Evolutionary conservation across 1,284 basidiomycete genomes (phyloP).

Genomic region (Coniophora puteana): DNA sequence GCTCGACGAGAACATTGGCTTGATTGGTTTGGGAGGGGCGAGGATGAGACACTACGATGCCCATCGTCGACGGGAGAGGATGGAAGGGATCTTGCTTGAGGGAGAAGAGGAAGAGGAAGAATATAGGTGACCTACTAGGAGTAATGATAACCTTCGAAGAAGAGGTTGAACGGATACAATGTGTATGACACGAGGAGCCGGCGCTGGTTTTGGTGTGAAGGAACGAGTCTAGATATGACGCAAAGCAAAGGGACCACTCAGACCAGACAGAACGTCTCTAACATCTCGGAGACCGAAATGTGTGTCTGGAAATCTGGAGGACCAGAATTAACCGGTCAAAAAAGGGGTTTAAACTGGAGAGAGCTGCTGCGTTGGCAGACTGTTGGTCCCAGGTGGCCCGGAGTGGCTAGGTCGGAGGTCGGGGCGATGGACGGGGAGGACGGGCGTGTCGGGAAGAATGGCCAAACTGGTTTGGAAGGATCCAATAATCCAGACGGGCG

Average conservation of each 20-base stretch:
- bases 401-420: conserved; percentile 18
- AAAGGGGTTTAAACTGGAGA: conserved; percentile 3
- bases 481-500: conserved; percentile 6
- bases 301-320: too few relatives aligned
- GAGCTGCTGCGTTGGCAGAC: too few relatives aligned
- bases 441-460: neutral
- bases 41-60: conserved; percentile 26
- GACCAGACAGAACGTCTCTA: conserved; percentile 14
- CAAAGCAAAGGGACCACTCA: conserved; percentile 15
- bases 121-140: conserved; percentile 20
- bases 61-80: too few relatives aligned
- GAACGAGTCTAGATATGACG: conserved; percentile 20
- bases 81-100: conserved; percentile 10
- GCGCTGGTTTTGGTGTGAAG: conserved; percentile 17
- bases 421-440: conserved; percentile 15
- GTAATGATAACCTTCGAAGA: conserved; percentile 13
- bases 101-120: conserved; percentile 5
- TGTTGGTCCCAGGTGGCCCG: too few relatives aligned
- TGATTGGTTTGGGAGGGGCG: neutral
- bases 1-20: too few relatives aligned
- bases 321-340: too few relatives aligned
- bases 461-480: neutral
- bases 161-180: conserved; percentile 16
- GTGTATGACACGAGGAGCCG: conserved; percentile 26
- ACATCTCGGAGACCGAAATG: too few relatives aligned